phyloP scores from a whole-genome alignment of 2,329 filamentous ascomycete genomes.

The Sordariomycetes sp. region DNA sequence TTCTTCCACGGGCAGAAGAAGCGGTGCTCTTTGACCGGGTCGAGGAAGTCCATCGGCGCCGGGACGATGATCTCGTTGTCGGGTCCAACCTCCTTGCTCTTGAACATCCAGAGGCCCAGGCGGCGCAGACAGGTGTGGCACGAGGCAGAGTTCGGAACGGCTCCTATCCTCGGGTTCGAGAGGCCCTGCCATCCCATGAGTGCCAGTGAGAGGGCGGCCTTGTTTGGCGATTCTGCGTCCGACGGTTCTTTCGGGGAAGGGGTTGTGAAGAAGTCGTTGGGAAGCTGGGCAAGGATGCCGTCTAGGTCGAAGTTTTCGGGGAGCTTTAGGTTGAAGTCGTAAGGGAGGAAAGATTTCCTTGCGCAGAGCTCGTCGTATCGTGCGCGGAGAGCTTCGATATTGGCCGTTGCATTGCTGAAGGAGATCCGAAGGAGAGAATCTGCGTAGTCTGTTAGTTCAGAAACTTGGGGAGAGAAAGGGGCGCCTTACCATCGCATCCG shows the following conservation, averaged over 20 bases:
- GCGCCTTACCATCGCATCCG: conserved; percentile 64
- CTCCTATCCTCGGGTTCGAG: conserved; percentile 35
- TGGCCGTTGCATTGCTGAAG: conserved; percentile 45
- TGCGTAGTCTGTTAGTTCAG: conserved; percentile 16
- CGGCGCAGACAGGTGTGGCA: conserved; percentile 82
- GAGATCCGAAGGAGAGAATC: conserved; percentile 48
- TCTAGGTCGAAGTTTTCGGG: conserved; percentile 39
- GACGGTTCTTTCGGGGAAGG: conserved; percentile 16
- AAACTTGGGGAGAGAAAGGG: background rate
- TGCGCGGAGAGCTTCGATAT: conserved; percentile 42
- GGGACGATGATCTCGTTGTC: conserved; percentile 38
- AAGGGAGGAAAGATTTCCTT: conserved; percentile 43
- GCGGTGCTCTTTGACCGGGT: conserved; percentile 60
- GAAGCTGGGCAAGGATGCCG: conserved; percentile 32
- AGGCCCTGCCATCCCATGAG: conserved; percentile 67
- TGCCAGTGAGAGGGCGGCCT: conserved; percentile 53
- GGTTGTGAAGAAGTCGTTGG: conserved; percentile 38
- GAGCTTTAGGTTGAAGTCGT: conserved; percentile 46
- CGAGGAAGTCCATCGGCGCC: conserved; percentile 52
- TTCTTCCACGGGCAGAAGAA: conserved; percentile 79
- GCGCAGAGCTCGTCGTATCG: conserved; percentile 52
- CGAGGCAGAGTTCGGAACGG: conserved; percentile 58
- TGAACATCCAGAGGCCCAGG: conserved; percentile 89
- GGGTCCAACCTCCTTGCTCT: conserved; percentile 52
- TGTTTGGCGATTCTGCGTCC: conserved; percentile 28